These are phyloP conservation scores for Magnaporthiopsis rhizophila DNA, from an alignment of 2,329 filamentous ascomycete species.

Conservation along the genomic window DNA sequence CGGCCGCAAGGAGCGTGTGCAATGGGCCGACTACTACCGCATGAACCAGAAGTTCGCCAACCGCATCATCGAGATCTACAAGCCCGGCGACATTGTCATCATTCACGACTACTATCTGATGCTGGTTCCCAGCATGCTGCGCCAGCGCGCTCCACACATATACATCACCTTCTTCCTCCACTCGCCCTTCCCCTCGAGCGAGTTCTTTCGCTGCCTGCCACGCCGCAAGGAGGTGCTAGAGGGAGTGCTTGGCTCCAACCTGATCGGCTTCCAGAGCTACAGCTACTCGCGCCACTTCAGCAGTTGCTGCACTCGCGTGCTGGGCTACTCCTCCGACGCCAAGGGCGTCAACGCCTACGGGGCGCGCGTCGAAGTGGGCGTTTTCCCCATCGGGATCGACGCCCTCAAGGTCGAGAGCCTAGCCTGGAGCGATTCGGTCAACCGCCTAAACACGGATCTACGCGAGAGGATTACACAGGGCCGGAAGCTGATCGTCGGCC, in stretches of 20 bases:
- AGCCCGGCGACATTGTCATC: slow-evolving; percentile 84
- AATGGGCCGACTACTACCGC: slow-evolving; percentile 88
- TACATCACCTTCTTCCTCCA: slow-evolving; percentile 95
- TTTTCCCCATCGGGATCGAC: slow-evolving; percentile 93
- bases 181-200: slow-evolving; percentile 90
- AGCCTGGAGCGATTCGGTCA: slow-evolving; percentile 63
- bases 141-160: slow-evolving; percentile 78
- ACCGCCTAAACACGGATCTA: slow-evolving; percentile 65
- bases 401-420: slow-evolving; percentile 67
- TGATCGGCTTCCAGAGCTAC: slow-evolving; percentile 92
- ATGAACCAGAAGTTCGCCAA: slow-evolving; percentile 92
- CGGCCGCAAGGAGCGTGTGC: slow-evolving; percentile 68
- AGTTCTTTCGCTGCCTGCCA: slow-evolving; percentile 84
- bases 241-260: slow-evolving; percentile 82
- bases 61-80: slow-evolving; percentile 79
- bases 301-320: slow-evolving; percentile 83
- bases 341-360: slow-evolving; percentile 85
- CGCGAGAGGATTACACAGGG: slow-evolving; percentile 66
- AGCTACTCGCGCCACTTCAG: slow-evolving; percentile 93
- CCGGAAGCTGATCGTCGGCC: slow-evolving; percentile 90
- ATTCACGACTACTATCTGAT: slow-evolving; percentile 94
- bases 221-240: slow-evolving; percentile 85
- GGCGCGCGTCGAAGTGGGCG: slow-evolving; percentile 79
- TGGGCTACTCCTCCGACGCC: slow-evolving; percentile 82
- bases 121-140: slow-evolving; percentile 78